phyloP scores from a whole-genome alignment of 2,329 filamentous ascomycete genomes.

The Epichloe baconii region DNA sequence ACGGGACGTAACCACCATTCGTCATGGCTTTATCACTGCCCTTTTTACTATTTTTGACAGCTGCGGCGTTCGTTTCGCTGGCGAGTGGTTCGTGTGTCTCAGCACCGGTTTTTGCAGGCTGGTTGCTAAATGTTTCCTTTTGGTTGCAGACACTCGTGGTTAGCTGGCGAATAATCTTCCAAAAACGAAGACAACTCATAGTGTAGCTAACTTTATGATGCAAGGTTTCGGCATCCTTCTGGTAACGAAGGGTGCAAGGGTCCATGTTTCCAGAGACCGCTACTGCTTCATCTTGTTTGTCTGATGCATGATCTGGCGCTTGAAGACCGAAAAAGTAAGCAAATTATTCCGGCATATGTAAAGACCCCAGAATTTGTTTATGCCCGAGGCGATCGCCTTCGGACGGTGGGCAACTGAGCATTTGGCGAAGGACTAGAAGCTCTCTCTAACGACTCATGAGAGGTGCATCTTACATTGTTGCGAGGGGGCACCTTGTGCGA shows the following conservation, averaged over 20 bases:
- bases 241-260: no score
- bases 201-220: neutral
- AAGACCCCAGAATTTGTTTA: no score
- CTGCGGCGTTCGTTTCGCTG: neutral
- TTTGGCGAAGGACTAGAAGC: no score
- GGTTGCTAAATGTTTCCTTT: neutral
- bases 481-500: neutral
- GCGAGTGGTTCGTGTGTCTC: neutral
- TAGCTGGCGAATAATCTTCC: neutral
- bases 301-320: neutral
- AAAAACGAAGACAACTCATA: neutral
- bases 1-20: slow-evolving; percentile 10
- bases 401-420: no score
- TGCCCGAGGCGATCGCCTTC: no score
- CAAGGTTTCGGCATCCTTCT: no score
- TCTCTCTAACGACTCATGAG: no score
- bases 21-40: neutral
- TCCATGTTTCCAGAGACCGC: no score
- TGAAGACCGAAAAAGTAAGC: neutral
- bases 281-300: no score
- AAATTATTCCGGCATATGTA: no score
- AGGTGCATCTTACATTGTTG: neutral
- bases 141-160: neutral
- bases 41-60: neutral
- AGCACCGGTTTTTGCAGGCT: neutral